Conservation (phyloP, 2,329 filamentous ascomycete genomes). For the Sordariomycetes sp. region DNA sequence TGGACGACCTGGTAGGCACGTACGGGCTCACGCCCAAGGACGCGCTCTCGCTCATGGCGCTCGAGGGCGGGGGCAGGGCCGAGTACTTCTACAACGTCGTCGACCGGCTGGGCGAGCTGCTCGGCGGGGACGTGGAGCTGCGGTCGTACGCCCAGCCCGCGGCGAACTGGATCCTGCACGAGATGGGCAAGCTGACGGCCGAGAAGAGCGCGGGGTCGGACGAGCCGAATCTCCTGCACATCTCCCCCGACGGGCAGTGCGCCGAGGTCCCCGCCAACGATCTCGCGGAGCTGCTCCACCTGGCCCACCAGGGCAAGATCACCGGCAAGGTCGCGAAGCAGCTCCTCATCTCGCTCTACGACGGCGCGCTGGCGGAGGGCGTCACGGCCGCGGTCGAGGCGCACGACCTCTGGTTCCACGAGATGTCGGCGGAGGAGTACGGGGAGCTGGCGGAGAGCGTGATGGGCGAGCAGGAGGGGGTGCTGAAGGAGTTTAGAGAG, state of each 20-base stretch:
- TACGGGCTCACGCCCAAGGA: slow-evolving; percentile 73
- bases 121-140: slow-evolving; percentile 15
- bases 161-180: slow-evolving; percentile 63
- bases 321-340: slow-evolving; percentile 48
- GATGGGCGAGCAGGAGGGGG: slow-evolving; percentile 32
- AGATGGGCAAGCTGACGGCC: slow-evolving; percentile 58
- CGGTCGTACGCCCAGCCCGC: slow-evolving; percentile 33
- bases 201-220: slow-evolving; percentile 40
- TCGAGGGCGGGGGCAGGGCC: slow-evolving; percentile 69
- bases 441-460: slow-evolving; percentile 30
- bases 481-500: slow-evolving; percentile 34
- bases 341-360: slow-evolving; percentile 40
- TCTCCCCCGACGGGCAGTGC: slow-evolving; percentile 36
- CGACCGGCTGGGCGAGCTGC: slow-evolving; percentile 25
- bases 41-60: slow-evolving; percentile 63
- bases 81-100: slow-evolving; percentile 72
- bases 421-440: slow-evolving; percentile 38
- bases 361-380: slow-evolving; percentile 27
- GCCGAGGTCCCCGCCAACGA: slow-evolving; percentile 30
- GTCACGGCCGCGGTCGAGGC: slow-evolving; percentile 33
- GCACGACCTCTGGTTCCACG: slow-evolving; percentile 42
- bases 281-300: slow-evolving; percentile 39
- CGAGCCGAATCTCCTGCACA: slow-evolving; percentile 41
- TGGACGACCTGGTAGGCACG: slow-evolving; percentile 47
- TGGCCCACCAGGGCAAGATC: slow-evolving; percentile 36